A percentile compares a stretch with the other conserved stretches of the same genome.
phyloP scores from a whole-genome alignment of 805 yeast genomes.

The Candida anglica region DNA sequence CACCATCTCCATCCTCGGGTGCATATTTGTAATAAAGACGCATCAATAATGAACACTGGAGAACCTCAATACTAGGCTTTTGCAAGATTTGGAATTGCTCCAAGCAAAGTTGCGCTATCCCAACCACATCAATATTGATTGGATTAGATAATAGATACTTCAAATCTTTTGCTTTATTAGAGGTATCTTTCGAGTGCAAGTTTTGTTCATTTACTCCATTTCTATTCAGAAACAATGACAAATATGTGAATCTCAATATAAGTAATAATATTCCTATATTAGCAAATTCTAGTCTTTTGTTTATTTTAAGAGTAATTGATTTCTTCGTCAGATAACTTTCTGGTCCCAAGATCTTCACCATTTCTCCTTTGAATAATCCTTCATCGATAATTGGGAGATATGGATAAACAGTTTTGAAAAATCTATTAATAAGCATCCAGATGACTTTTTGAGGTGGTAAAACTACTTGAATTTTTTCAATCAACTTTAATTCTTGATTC shows the following conservation, averaged over 20 bases:
- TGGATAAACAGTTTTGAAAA: constrained; percentile 57
- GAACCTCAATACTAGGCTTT: constrained; percentile 43
- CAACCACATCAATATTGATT: constrained; percentile 23
- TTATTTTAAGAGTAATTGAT: constrained; percentile 20
- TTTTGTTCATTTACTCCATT: constrained; percentile 23
- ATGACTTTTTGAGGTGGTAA: constrained; percentile 54
- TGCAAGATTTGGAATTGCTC: constrained; percentile 28
- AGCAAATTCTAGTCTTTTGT: constrained; percentile 31
- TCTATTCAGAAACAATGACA: constrained; percentile 34
- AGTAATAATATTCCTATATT: constrained; percentile 29
- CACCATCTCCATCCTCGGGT: constrained; percentile 57
- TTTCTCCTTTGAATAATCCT: constrained; percentile 38
- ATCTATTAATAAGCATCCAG: constrained; percentile 55
- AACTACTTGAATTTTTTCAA: constrained; percentile 36
- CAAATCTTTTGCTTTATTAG: constrained; percentile 17
- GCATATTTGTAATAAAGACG: constrained; percentile 47
- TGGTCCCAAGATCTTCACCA: constrained; percentile 43
- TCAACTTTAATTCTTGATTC: constrained; percentile 32
- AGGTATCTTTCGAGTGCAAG: constrained; percentile 18
- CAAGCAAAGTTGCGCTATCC: constrained; percentile 32
- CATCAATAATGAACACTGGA: constrained; percentile 53
- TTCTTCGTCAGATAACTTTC: constrained; percentile 17
- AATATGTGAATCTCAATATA: constrained; percentile 31
- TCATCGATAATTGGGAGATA: constrained; percentile 69
- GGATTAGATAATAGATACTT: constrained; percentile 28